Evolutionary conservation across 2,329 filamentous ascomycete genomes (phyloP), one percentile per base, ranked within the genome.

Genomic region (Diaporthe citrichinensis): DNA sequence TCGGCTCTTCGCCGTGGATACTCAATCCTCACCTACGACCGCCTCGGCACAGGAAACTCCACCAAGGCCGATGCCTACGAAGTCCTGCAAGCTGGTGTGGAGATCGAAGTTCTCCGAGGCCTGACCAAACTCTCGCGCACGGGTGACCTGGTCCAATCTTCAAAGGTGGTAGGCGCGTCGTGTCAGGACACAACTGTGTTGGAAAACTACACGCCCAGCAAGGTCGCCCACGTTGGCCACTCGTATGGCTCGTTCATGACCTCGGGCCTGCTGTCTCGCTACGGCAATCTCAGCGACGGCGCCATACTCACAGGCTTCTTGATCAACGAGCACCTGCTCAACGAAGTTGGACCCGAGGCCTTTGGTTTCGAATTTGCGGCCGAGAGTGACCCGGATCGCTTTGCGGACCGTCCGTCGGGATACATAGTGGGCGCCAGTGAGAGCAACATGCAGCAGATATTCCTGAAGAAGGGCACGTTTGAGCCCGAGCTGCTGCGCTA

Each of bases 11-110:
- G 76, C 28, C 81, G 80, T 44, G 84, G 84, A 51, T 86, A 85
- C 77, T 80, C 82, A 36, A 85, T 84, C 25, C 80, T 86, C 20
- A 82, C 83, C 10, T 86, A 84, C 74, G 84, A 85, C 76, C 82
- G 84, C 36, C 79, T 85, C 17, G 84, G 84, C n/a, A 79, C 81
- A 7, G 84, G 82, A 36, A 79, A 81, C 39, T 85, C 83, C 3
- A 80, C 81, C 23, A 81, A 83, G 51, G 81, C 84, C 15, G 81
- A 87, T 65, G 82, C 84, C 8, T 85, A 85, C 76, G 80, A 80
- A 28, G 81, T 84, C 14, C 82, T 86, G 20, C 85, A 87, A 77
- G 78, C 80, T 3, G 80, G 81, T n/a, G 75, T 85, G 4, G 83
- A 87, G 77, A 74, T 85, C 23, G 84, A 85, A 28, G 81, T 86